Evolutionary conservation across 1,139 yeast genomes (phyloP), one percentile per base, ranked within the genome.

Genomic region (Blastobotrys proliferans): DNA sequence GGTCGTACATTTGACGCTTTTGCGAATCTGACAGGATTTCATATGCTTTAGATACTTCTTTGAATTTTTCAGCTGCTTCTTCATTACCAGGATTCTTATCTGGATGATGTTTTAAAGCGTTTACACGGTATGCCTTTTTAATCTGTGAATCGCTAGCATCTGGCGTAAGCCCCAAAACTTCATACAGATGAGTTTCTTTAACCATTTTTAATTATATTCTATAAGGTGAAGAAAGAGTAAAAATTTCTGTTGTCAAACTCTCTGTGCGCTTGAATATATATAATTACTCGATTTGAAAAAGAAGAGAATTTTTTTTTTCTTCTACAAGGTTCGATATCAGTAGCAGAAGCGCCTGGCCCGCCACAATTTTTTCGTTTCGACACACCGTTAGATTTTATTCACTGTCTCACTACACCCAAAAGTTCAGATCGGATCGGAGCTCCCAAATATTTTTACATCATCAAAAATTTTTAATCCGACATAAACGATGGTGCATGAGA

Each of bases 51-150:
- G 92, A 79, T 51, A 84, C 74, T 64, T 86, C 95, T 70, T 90
- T 90, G 68, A 90, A 90, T 69, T 87, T 90, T 63, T 92, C 98
- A 44, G 96, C 95, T 29, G 96, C 97, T 55, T 77, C 81, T 61
- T 85, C 95, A 46, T 88, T 84, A 38, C 77, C 75, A 45, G 83
- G 82, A 62, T 83, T 82, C 75, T 92, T 92, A 70, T 92, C 98
- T 49, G 98, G 98, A 66, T 92, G 98, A 69, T 79, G 84, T 62
- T 85, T 90, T 61, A 92, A 76, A 18, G 98, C 98, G 40, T 86
- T 78, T 58, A 85, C 79, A 73, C 97, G 82, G 72, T 92, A 92
- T 17, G 97, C 97, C 67, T 92, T 92, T 68, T 90, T 92, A 65
- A 92, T 81, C 67, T 90, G 95, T 36, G 77, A 67, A 43, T 85